Percentiles rank a stretch among this genome's conserved stretches.
phyloP scores from a whole-genome alignment of 1,284 basidiomycete species.

The Ganoderma leucocontextum region DNA sequence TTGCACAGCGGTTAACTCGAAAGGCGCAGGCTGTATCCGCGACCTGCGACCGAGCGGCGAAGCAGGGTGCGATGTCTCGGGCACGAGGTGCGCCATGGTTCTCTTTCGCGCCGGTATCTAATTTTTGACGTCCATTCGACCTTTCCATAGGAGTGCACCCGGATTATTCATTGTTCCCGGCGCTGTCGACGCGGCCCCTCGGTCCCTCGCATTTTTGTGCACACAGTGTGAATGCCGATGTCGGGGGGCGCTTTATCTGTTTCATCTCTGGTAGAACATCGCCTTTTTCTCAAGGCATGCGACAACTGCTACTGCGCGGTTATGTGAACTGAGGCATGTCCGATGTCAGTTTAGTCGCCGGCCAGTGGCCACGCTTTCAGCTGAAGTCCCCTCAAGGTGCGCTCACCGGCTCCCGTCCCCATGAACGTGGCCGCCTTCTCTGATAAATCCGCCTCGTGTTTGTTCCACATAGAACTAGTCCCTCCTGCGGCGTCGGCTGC shows the following conservation, averaged over 20 bases:
- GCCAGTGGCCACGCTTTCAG: not conserved
- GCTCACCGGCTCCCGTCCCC: not conserved
- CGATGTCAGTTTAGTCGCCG: constrained; percentile 3
- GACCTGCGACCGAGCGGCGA: not conserved
- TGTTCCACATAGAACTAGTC: not conserved
- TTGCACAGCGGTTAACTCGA: not conserved
- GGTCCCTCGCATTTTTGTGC: constrained; percentile 12
- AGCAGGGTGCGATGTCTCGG: not conserved
- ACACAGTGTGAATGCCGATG: constrained; percentile 10
- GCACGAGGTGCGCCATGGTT: not conserved
- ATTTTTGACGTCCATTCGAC: constrained; percentile 1
- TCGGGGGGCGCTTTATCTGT: constrained; percentile 17
- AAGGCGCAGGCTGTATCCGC: constrained; percentile 1
- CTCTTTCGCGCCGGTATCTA: constrained; percentile 1
- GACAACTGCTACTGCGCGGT: not conserved
- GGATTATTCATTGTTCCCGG: not conserved
- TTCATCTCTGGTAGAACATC: constrained; percentile 6
- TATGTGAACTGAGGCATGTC: not conserved
- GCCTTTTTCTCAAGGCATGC: not conserved
- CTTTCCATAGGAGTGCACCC: not conserved
- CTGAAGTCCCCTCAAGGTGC: constrained; percentile 1
- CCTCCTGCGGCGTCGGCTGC: constrained; percentile 20
- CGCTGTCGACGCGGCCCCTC: not conserved
- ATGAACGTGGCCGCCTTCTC: constrained; percentile 12
- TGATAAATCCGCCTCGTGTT: constrained; percentile 21